Conservation (phyloP, 2,329 filamentous ascomycete species). For the Aspergillus aculeatus region DNA sequence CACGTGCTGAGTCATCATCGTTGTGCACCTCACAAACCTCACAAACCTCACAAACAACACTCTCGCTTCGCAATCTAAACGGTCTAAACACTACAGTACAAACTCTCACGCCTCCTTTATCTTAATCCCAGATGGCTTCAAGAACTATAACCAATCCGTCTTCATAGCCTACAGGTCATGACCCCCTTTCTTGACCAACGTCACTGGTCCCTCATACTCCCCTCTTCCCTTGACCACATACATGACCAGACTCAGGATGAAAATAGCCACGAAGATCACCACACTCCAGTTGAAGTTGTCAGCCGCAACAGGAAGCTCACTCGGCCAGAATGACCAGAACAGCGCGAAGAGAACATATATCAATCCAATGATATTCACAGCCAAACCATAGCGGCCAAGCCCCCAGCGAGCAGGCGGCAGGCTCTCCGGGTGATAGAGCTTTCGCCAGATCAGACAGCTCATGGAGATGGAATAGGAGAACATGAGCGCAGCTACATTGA, state of each 20-base stretch:
- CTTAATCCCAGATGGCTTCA: not conserved
- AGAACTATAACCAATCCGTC: not conserved
- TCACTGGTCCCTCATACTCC: slow-evolving; percentile 32
- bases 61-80: too few relatives aligned
- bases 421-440: slow-evolving; percentile 35
- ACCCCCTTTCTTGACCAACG: slow-evolving; percentile 6
- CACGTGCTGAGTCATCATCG: not conserved
- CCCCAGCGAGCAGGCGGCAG: slow-evolving; percentile 43
- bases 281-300: slow-evolving; percentile 52
- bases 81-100: too few relatives aligned
- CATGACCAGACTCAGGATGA: slow-evolving; percentile 42
- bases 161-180: not conserved
- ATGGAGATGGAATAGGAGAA: slow-evolving; percentile 53
- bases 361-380: slow-evolving; percentile 47
- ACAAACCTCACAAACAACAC: too few relatives aligned
- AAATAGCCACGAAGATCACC: slow-evolving; percentile 44
- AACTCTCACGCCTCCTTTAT: not conserved
- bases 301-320: slow-evolving; percentile 35
- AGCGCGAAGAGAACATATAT: slow-evolving; percentile 46
- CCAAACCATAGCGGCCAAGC: slow-evolving; percentile 45
- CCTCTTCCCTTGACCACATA: slow-evolving; percentile 36
- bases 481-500: slow-evolving; percentile 49
- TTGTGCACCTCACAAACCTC: too few relatives aligned
- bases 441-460: slow-evolving; percentile 45
- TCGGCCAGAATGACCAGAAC: slow-evolving; percentile 51